Percentiles rank a stretch among this genome's conserved stretches.
phyloP scores from a whole-genome alignment of 2,329 filamentous ascomycete genomes.

The Delphinella strobiligena region DNA sequence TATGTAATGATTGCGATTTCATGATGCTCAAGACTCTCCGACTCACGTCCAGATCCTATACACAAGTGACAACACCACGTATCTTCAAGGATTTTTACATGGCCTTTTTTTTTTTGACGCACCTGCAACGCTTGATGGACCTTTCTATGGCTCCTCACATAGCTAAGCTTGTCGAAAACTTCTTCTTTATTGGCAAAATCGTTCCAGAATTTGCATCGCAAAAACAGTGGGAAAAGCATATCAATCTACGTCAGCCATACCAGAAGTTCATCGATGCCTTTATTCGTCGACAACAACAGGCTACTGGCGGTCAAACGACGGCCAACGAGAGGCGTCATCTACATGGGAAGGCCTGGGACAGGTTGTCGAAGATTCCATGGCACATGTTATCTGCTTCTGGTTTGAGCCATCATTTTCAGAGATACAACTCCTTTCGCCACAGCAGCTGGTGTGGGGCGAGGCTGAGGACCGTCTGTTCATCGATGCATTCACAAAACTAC shows the following conservation, averaged over 20 bases:
- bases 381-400: constrained; percentile 8
- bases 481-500: constrained; percentile 12
- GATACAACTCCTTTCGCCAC: constrained; percentile 2
- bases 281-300: no score
- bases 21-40: constrained; percentile 13
- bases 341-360: background rate
- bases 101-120: constrained; percentile 12
- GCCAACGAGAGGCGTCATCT: constrained; percentile 3
- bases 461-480: constrained; percentile 9
- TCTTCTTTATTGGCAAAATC: constrained; percentile 18
- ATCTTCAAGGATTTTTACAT: constrained; percentile 16
- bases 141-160: constrained; percentile 12
- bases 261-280: constrained; percentile 10
- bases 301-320: no score
- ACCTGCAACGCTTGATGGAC: constrained; percentile 12
- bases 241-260: constrained; percentile 7
- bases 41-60: constrained; percentile 11
- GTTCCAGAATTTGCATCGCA: constrained; percentile 11
- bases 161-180: constrained; percentile 14
- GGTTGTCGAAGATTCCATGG: constrained; percentile 6
- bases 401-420: constrained; percentile 1
- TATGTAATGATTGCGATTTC: constrained; percentile 14
- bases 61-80: constrained; percentile 11
- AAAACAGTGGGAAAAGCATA: constrained; percentile 7
- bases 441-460: constrained; percentile 11